Base-by-base conservation (phyloP, 208 protist species). In the Eutreptiella sp. region DNA sequence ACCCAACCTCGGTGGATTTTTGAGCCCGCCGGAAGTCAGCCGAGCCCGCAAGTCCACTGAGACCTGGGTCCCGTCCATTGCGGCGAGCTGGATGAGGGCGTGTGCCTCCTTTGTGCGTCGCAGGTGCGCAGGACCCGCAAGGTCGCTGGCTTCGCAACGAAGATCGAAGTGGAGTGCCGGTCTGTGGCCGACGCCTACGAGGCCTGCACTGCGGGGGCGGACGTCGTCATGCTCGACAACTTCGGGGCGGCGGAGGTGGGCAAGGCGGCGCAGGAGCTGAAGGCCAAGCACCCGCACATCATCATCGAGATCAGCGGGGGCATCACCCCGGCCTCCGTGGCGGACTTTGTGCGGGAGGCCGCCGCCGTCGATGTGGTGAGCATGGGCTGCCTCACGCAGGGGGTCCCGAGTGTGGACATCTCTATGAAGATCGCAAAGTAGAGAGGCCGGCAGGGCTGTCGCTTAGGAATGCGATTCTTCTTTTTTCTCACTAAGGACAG, bases 141-240 rank as follows among this genome's bases (percentile, higher is more conserved):
- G 5, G 58, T 78, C 0, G 50, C 65, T 26, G 85, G 85, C 1
- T 90, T 89, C 43, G 57, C 79, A 3, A 31, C 82, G 7, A 88
- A 88, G 48, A 80, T 92, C 19, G 85, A 92, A 55, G 84, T 90
- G 0, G 85, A 92, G 52, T 81, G 74, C 46, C 45, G 66, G 35
- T 75, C 23, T 19, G 38, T 68, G 46, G 53, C 63, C 9, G 82
- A 88, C 21, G 82, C 80, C 0, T 31, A 38, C 0, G 71, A 83
- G 41, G 82, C 82, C 0, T 36, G 16, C 2, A 35, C 27, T 28
- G 70, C 77, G 4, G 84, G 84, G 24, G 83, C 84, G 0, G 79
- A 90, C 47, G 65, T 90, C 11, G 72, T 88, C 7, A 90, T 92
- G 83, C 61, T 91, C 0, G 85, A 91, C 58, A 91, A 91, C 46